phyloP scores from a whole-genome alignment of 768 basidiomycete species.

The Cantharellus cinnabarinus region DNA sequence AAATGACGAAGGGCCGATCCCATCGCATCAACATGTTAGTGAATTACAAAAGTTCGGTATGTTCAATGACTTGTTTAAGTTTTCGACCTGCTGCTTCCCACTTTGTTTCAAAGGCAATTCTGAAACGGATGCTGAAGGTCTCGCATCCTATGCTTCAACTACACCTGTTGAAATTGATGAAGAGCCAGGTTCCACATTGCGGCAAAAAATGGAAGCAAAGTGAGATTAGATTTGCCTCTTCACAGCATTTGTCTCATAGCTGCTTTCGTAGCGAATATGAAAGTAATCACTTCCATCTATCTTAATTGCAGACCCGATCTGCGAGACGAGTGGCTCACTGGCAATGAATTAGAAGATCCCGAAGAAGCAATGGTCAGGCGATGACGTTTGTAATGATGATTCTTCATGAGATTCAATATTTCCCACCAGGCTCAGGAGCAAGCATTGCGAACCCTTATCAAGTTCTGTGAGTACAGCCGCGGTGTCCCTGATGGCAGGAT shows the following conservation, averaged over 20 bases:
- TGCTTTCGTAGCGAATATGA: constrained; percentile 75
- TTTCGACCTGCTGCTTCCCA: not conserved
- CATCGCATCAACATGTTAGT: constrained; percentile 92
- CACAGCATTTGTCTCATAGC: not conserved
- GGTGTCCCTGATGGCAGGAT: no score
- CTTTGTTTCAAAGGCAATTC: constrained; percentile 45
- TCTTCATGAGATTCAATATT: not conserved
- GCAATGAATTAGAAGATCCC: constrained; percentile 77
- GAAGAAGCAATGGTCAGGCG: constrained; percentile 46
- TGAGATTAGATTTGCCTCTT: constrained; percentile 19
- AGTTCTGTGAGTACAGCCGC: constrained; percentile 53
- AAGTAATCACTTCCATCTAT: constrained; percentile 96
- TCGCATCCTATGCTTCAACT: constrained; percentile 87
- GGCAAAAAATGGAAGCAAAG: constrained; percentile 97
- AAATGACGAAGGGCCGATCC: constrained; percentile 82
- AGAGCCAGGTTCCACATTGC: constrained; percentile 96
- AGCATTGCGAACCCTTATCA: constrained; percentile 78
- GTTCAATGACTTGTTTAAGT: constrained; percentile 11
- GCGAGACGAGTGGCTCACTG: constrained; percentile 93
- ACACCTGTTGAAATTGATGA: constrained; percentile 89
- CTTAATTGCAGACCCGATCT: constrained; percentile 92
- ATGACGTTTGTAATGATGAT: not conserved
- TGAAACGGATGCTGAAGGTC: constrained; percentile 87
- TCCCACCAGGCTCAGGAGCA: constrained; percentile 69
- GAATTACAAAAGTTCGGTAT: constrained; percentile 92